These are phyloP conservation scores for Euphrasia arctica DNA, from an alignment of 305 asterid species.

Conservation along the genomic window DNA sequence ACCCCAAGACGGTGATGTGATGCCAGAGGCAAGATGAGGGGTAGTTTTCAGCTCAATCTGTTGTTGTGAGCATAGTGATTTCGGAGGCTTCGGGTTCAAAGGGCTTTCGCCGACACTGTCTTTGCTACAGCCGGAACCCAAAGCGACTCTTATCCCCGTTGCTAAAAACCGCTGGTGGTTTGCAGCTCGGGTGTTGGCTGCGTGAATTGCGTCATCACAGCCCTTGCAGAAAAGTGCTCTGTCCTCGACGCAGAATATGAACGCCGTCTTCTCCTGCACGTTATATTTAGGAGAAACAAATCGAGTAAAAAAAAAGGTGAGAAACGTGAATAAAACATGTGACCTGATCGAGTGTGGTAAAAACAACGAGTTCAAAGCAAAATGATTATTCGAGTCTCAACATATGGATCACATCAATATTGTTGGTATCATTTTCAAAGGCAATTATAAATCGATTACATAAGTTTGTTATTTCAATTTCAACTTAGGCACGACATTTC, in stretches of 20 bases:
- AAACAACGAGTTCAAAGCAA: no score
- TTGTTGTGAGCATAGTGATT: constrained; percentile 29
- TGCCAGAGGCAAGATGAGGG: constrained; percentile 38
- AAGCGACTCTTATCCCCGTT: constrained; percentile 85
- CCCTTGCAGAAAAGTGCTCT: constrained; percentile 94
- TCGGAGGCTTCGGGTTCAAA: constrained; percentile 65
- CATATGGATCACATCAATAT: no score
- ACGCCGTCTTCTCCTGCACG: constrained; percentile 77
- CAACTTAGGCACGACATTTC: no score
- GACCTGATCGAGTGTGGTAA: no score
- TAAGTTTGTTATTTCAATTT: no score
- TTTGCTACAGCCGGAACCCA: constrained; percentile 50
- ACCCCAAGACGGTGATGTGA: constrained; percentile 69
- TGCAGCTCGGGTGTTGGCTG: constrained; percentile 72
- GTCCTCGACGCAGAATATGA: constrained; percentile 97
- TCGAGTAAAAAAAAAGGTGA: no score
- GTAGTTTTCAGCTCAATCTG: constrained; percentile 38
- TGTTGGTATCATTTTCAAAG: no score
- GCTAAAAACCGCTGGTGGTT: constrained; percentile 92
- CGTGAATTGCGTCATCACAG: constrained; percentile 85
- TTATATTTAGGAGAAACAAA: background rate
- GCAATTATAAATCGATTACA: background rate
- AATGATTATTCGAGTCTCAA: no score
- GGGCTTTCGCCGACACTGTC: constrained; percentile 30
- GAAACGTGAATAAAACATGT: no score